Base-by-base conservation (phyloP, 1,284 basidiomycete genomes). In the Pseudozyma tsukubaensis region DNA sequence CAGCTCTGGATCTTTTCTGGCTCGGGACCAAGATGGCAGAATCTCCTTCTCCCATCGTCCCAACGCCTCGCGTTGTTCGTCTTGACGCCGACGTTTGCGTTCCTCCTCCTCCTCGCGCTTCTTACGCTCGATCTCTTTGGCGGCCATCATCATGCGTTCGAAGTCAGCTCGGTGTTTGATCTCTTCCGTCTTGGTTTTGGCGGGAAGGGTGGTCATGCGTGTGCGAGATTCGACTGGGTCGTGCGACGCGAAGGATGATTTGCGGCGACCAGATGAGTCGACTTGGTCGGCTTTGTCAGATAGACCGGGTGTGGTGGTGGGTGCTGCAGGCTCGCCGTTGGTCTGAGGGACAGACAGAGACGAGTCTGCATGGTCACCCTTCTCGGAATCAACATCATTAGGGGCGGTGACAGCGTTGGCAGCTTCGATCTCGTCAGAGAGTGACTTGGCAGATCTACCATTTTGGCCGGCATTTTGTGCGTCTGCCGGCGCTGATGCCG, bases 61-160 rank as follows among this genome's bases (percentile, higher is more conserved):
- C 49, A 92, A 86, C 3, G 90, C 91, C 48, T 91, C 88, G 73
- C 92, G 91, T 48, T 93, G 72, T 37, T 77, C 67, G 13, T 77
- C 64, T 6, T 59, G 52, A 8, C 66, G 62, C 29, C 61, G 43
- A 3, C 64, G 51, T 35, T 69, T 69, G 4, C 66, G 59, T 29
- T 72, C 69, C 21, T 72, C 59, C 29, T 67, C 74, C 36, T 80
- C 76, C 13, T 75, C 67, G 14, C 60, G 61, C 54, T 65, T 66
- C 43, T 76, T 77, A 14, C 59, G 62, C 52, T 82, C 79, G 3
- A 36, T 39, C 11, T 69, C 65, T 42, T 80, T 80, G 13, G 72
- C 74, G 18, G 37, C 50, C 79, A 89, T 90, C 94, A 97, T 97
- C 93, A 97, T 96, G 44, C 88, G 86, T 81, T 94, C 90, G 93